Conservation (phyloP, 208 protist species). For the Wallacemonas sp. region DNA sequence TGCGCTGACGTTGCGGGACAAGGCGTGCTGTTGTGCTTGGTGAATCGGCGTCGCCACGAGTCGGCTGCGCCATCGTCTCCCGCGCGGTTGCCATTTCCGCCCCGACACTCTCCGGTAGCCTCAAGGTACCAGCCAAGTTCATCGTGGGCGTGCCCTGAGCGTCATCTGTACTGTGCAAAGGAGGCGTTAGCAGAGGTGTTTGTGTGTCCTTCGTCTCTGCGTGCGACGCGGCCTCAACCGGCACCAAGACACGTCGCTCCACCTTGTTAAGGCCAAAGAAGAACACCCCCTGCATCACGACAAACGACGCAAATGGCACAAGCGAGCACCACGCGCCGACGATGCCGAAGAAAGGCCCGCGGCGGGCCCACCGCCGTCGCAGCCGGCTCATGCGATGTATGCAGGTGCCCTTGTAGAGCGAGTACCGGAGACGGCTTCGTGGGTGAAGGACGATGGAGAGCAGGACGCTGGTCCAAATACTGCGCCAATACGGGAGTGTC, state of each 20-base stretch:
- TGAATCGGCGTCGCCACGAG: no score
- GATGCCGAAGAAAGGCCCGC: slow-evolving; percentile 29
- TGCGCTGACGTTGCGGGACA: slow-evolving; percentile 15
- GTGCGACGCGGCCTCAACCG: not conserved
- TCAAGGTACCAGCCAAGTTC: not conserved
- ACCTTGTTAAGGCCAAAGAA: slow-evolving; percentile 71
- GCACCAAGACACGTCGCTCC: slow-evolving; percentile 11
- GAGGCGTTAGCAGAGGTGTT: no score
- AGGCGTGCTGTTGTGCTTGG: no score
- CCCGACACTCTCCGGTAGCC: not conserved
- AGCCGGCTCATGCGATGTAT: slow-evolving; percentile 39
- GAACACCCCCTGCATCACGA: slow-evolving; percentile 45
- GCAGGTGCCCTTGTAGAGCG: slow-evolving; percentile 32
- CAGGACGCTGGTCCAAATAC: slow-evolving; percentile 49
- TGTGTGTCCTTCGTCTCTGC: no score
- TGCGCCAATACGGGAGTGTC: slow-evolving; percentile 51
- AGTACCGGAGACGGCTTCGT: slow-evolving; percentile 31
- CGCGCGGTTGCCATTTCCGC: not conserved
- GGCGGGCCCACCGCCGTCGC: slow-evolving; percentile 32
- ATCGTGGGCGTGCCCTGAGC: no score
- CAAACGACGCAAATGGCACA: slow-evolving; percentile 46
- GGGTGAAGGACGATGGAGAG: slow-evolving; percentile 72
- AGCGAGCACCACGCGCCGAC: slow-evolving; percentile 44
- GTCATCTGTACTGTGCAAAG: no score
- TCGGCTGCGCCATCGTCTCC: not conserved